Base-by-base conservation (phyloP, 306 rosid species). In the Mucuna pruriens region DNA sequence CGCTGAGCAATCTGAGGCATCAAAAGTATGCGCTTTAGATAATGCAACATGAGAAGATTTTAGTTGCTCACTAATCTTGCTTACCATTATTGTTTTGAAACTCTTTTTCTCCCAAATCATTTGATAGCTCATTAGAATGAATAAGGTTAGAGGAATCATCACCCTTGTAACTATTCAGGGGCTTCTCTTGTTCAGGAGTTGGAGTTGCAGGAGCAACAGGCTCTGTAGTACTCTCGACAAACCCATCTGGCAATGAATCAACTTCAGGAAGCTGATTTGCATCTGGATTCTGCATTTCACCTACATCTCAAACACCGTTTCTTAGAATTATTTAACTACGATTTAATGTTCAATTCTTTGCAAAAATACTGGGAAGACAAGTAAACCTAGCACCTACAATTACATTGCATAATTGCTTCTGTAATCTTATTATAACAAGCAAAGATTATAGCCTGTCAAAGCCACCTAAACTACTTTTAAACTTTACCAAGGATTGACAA, bases 261-360 rank as follows among this genome's bases (percentile, higher is more conserved):
- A 85, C 97, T 80, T 90, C 99, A 40, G 97, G 99, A 87, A 89
- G 99, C 83, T 93, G 97, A 84, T 89, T 90, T 78, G 88, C 92
- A 69, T 85, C 89, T 52, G 92, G 88, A 86, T 89, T 91, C 87
- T 90, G 90, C 97, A 93, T 95, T 78, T 70, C 49, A 29, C 90
- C 97, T 92, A 66, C 86, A 84, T 60, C 17, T 51, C 83, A 78
- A 89, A 79, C 38, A 84, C 34, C 1, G 17, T 44, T 67, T 40
- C 48, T 83, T 74, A 78, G 68, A 79, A 83, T 40, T 46, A 80
- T 58, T 77, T 23, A 82, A 61, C 79, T 23, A 15, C 75, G 77
- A 36, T 4, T 48, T 19, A 72, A 51, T 51, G 65, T 22, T 74
- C 64, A 57, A 36, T 71, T 61, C 33, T 57, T 67, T 71, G 9